These are phyloP conservation scores for Daldinia caldariorum DNA, from an alignment of 495 filamentous ascomycete species.

Conservation along the genomic window DNA sequence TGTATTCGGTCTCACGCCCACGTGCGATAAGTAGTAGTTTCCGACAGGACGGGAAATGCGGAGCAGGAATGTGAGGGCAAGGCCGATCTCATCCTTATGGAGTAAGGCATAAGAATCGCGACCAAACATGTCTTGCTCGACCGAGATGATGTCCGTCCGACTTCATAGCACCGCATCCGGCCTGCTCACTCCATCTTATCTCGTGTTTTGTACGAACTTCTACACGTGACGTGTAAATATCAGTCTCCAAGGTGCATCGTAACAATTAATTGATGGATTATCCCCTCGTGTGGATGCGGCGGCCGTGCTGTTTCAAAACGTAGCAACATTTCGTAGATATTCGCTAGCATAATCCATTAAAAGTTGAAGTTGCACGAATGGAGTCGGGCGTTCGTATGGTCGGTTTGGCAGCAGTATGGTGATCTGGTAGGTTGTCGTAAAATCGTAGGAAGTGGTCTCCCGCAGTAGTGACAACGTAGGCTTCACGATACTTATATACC, in stretches of 20 bases:
- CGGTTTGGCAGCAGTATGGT: neutral
- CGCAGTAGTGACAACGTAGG: neutral
- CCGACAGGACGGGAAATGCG: constrained; percentile 6
- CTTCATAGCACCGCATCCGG: constrained; percentile 19
- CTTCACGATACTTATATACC: constrained; percentile 26
- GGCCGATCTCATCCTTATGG: neutral
- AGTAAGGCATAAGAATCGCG: constrained; percentile 25
- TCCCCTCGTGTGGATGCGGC: neutral
- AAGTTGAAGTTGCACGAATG: too few species aligned
- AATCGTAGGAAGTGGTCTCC: neutral
- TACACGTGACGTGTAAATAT: neutral
- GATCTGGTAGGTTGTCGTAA: neutral
- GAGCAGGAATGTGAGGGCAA: constrained; percentile 9
- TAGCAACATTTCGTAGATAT: neutral
- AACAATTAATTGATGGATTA: neutral
- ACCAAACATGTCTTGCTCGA: constrained; percentile 2
- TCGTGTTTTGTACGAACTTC: neutral
- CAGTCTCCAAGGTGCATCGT: neutral
- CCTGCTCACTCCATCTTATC: constrained; percentile 4
- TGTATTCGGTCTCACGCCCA: constrained; percentile 1
- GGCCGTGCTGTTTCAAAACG: neutral
- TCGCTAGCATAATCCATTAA: neutral
- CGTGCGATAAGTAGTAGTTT: constrained; percentile 5
- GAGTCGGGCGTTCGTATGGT: neutral
- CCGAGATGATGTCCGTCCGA: constrained; percentile 1